These are phyloP conservation scores for Saturnispora bothae DNA, from an alignment of 805 yeast genomes.

Conservation along the genomic window DNA sequence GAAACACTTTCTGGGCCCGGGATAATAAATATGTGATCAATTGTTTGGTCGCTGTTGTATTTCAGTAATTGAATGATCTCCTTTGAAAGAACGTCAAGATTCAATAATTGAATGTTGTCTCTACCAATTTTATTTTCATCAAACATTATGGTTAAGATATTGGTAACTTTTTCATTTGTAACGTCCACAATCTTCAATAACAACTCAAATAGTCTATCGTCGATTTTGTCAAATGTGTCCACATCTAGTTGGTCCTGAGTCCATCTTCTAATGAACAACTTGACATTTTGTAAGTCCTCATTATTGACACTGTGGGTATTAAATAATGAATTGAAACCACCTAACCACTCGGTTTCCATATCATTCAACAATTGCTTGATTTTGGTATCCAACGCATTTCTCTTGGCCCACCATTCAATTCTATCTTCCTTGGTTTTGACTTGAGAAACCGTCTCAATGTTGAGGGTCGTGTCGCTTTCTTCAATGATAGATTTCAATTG, in stretches of 20 bases:
- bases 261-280: constrained; percentile 23
- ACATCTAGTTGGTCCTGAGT: not conserved
- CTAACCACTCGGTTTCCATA: constrained; percentile 63
- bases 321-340: constrained; percentile 65
- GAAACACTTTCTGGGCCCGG: constrained; percentile 54
- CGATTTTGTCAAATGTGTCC: constrained; percentile 1
- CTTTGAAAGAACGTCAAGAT: not conserved
- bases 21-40: constrained; percentile 55
- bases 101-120: constrained; percentile 16
- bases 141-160: constrained; percentile 49
- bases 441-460: constrained; percentile 37
- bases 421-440: constrained; percentile 51
- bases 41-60: constrained; percentile 17
- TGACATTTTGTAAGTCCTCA: constrained; percentile 26
- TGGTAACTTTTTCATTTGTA: constrained; percentile 34
- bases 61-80: constrained; percentile 12
- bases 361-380: constrained; percentile 42
- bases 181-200: constrained; percentile 9
- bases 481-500: constrained; percentile 43
- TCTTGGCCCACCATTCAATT: constrained; percentile 65
- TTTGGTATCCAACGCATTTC: constrained; percentile 51
- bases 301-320: constrained; percentile 24
- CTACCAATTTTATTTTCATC: too few relatives aligned
- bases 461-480: constrained; percentile 53
- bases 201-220: constrained; percentile 7